A percentile compares a stretch with the other conserved stretches of the same genome.
phyloP scores from a whole-genome alignment of 129 eudicot species.

The Lactuca sativa region DNA sequence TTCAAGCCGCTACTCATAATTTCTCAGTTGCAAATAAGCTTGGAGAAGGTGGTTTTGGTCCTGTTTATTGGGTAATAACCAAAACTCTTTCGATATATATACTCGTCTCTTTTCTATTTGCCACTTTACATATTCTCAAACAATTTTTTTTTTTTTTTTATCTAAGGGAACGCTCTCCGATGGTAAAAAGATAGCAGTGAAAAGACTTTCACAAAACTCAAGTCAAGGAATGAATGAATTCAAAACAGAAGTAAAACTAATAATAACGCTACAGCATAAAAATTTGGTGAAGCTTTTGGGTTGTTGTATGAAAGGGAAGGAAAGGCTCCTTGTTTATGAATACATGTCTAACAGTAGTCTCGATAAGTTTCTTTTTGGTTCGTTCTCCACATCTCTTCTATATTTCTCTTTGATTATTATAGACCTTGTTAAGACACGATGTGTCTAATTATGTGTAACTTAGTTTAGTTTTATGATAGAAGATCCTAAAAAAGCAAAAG shows the following conservation, averaged over 20 bases:
- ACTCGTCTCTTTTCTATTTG: too few relatives aligned
- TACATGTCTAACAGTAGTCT: conserved; percentile 51
- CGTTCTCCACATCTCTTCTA: not conserved
- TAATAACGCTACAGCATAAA: conserved; percentile 50
- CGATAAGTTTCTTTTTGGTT: conserved; percentile 48
- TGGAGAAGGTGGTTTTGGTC: conserved; percentile 63
- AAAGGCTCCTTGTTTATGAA: conserved; percentile 20
- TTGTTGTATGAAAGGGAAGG: conserved; percentile 17
- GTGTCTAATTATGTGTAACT: not conserved
- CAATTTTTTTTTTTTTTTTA: not conserved
- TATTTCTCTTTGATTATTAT: not conserved
- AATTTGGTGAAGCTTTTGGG: conserved; percentile 49
- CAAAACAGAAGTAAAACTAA: conserved; percentile 43
- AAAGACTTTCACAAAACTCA: conserved; percentile 47
- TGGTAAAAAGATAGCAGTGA: conserved; percentile 50
- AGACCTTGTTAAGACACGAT: not conserved
- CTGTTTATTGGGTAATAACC: conserved; percentile 40
- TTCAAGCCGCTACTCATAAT: conserved; percentile 33
- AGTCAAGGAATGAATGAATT: conserved; percentile 58
- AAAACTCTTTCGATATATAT: too few relatives aligned
- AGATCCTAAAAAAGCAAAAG: conserved; percentile 39
- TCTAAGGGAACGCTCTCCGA: conserved; percentile 29
- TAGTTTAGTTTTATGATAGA: too few relatives aligned
- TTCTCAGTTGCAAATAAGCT: conserved; percentile 41
- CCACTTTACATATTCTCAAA: not conserved